Percentiles rank a stretch among this genome's conserved stretches.
Evolutionary conservation across 352 stramenopile genomes (phyloP).

Genomic region (Globisporangium spiculum): DNA sequence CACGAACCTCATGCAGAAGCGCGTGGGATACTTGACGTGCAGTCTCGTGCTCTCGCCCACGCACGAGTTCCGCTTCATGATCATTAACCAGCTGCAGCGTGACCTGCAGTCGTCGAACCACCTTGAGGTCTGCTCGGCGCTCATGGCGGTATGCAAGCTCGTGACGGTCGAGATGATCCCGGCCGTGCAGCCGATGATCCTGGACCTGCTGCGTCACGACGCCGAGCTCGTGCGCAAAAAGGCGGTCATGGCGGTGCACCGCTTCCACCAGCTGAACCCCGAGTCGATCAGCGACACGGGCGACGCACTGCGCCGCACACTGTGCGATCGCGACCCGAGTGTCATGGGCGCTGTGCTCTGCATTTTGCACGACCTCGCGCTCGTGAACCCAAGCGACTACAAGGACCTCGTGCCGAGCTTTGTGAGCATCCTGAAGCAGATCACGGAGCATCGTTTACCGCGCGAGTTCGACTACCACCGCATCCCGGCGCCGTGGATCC

Average conservation of each 20-base stretch:
- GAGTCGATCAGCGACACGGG: slow-evolving; percentile 87
- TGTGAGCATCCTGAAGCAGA: slow-evolving; percentile 99
- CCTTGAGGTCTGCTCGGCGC: slow-evolving; percentile 93
- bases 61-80: slow-evolving; percentile 99
- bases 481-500: slow-evolving; percentile 99
- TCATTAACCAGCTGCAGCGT: slow-evolving; percentile 99
- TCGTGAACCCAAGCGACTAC: slow-evolving; percentile 90
- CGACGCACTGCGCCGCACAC: slow-evolving; percentile 92
- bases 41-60: slow-evolving; percentile 94
- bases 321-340: slow-evolving; percentile 98
- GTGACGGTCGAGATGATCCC: slow-evolving; percentile 99
- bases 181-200: slow-evolving; percentile 93
- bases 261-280: slow-evolving; percentile 98
- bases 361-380: slow-evolving; percentile 91
- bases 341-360: slow-evolving; percentile 98
- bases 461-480: slow-evolving; percentile 99
- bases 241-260: slow-evolving; percentile 97
- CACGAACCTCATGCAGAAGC: slow-evolving; percentile 98
- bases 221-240: slow-evolving; percentile 99
- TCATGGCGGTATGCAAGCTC: slow-evolving; percentile 95
- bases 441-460: slow-evolving; percentile 98
- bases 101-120: slow-evolving; percentile 90
- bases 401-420: slow-evolving; percentile 99
- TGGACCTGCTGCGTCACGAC: slow-evolving; percentile 95
- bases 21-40: slow-evolving; percentile 96